These are phyloP conservation scores for Gypsophila paniculata DNA, from an alignment of 179 eudicot species.

Conservation along the genomic window DNA sequence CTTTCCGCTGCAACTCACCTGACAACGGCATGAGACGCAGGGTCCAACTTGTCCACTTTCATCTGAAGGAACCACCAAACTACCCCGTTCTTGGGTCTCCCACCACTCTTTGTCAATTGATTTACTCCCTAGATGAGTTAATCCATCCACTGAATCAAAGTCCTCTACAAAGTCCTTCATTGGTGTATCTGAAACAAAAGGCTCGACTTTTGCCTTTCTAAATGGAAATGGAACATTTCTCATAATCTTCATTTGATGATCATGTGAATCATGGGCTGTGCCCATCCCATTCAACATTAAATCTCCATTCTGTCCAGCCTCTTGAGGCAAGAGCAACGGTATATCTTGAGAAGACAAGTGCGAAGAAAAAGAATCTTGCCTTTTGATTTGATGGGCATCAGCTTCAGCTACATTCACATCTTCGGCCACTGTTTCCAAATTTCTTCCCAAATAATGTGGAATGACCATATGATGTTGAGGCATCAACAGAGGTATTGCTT, in stretches of 20 bases:
- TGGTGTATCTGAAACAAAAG: conserved; percentile 57
- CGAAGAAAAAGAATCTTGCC: conserved; percentile 66
- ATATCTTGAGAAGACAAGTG: conserved; percentile 56
- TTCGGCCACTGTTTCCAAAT: conserved; percentile 28
- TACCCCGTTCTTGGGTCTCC: conserved; percentile 76
- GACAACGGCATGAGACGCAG: conserved; percentile 81
- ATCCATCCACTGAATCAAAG: conserved; percentile 31
- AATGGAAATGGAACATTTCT: conserved; percentile 53
- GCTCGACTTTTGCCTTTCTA: conserved; percentile 38
- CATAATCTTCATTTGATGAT: conserved; percentile 42
- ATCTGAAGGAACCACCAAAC: conserved; percentile 48
- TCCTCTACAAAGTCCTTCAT: conserved; percentile 91
- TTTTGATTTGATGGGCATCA: conserved; percentile 28
- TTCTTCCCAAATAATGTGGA: conserved; percentile 81
- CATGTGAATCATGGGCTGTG: conserved; percentile 31
- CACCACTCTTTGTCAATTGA: conserved; percentile 63
- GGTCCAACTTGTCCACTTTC: conserved; percentile 93
- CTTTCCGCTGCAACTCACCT: conserved; percentile 39
- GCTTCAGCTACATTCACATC: conserved; percentile 22
- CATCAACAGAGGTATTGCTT: conserved; percentile 86
- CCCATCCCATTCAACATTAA: conserved; percentile 34
- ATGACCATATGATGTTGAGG: conserved; percentile 98
- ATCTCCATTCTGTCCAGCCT: conserved; percentile 42
- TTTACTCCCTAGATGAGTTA: conserved; percentile 31
- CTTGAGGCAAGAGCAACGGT: conserved; percentile 87